Conservation (phyloP, 257 asterid genomes). For the Verbascum thapsus region DNA sequence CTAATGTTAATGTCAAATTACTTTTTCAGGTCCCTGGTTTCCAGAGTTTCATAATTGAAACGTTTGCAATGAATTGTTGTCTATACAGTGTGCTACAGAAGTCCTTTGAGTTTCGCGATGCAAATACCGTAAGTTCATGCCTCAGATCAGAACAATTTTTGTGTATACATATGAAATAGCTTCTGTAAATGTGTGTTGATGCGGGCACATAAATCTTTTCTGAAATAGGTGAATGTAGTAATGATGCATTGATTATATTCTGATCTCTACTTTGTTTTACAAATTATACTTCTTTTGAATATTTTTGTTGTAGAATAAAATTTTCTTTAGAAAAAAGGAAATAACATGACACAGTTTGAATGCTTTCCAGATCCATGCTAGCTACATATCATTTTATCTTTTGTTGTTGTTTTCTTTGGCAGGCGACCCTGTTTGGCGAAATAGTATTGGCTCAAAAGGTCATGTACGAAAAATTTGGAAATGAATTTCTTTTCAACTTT, state of each 20-base stretch:
- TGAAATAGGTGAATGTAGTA: background rate
- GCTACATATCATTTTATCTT: background rate
- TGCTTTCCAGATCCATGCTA: background rate
- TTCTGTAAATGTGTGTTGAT: background rate
- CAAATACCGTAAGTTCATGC: slow-evolving; percentile 79
- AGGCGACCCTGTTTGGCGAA: slow-evolving; percentile 78
- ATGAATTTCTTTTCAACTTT: slow-evolving; percentile 66
- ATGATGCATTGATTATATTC: too few relatives aligned
- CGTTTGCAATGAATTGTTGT: slow-evolving; percentile 84
- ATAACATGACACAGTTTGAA: background rate
- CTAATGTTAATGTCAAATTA: slow-evolving; percentile 29
- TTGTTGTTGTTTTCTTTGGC: slow-evolving; percentile 34
- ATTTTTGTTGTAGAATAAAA: too few relatives aligned
- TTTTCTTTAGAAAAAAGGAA: too few relatives aligned
- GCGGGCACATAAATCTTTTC: too few relatives aligned
- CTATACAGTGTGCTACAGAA: slow-evolving; percentile 89
- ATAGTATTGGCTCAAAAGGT: slow-evolving; percentile 82
- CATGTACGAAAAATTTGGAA: slow-evolving; percentile 91
- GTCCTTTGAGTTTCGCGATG: slow-evolving; percentile 88
- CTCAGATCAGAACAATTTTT: background rate
- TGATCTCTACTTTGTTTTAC: background rate
- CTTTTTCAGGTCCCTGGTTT: slow-evolving; percentile 93
- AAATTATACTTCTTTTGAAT: slow-evolving; percentile 14
- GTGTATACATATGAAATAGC: background rate
- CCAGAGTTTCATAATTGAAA: slow-evolving; percentile 67